phyloP scores from a whole-genome alignment of 2,329 filamentous ascomycete species.

The Penicillium paneum region DNA sequence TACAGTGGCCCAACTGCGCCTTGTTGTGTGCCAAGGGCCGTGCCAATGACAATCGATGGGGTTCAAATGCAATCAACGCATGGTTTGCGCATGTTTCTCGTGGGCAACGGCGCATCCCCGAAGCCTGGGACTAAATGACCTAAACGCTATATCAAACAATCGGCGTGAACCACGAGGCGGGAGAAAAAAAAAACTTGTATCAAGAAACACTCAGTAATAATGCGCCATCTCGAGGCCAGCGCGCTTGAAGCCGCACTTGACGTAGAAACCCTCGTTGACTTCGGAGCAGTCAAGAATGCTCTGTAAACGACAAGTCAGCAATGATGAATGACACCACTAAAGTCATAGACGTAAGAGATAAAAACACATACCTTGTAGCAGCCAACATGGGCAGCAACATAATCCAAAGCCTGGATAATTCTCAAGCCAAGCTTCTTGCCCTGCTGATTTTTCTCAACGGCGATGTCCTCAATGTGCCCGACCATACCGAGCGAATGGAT shows the following conservation, averaged over 20 bases:
- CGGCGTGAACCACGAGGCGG: background rate
- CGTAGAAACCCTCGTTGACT: conserved; percentile 93
- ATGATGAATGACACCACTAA: background rate
- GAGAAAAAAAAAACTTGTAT: conserved; percentile 1
- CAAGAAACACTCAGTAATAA: conserved; percentile 59
- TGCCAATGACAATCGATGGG: background rate
- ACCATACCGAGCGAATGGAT: conserved; percentile 56
- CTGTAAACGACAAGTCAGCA: conserved; percentile 43
- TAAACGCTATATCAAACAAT: conserved; percentile 15
- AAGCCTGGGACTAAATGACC: conserved; percentile 12
- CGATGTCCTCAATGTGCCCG: conserved; percentile 97
- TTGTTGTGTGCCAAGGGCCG: background rate
- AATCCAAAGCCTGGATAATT: conserved; percentile 91
- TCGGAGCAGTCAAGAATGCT: conserved; percentile 95
- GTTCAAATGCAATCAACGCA: background rate
- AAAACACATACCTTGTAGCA: conserved; percentile 72
- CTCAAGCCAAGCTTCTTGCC: conserved; percentile 93
- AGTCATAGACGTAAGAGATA: background rate
- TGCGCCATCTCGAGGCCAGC: conserved; percentile 96
- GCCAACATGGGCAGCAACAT: conserved; percentile 78
- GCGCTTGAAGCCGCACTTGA: conserved; percentile 93
- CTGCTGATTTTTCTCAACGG: conserved; percentile 90
- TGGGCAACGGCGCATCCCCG: conserved; percentile 5
- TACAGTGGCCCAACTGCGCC: background rate
- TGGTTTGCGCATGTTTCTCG: background rate